These are phyloP conservation scores for Nicotiana knightiana DNA, from an alignment of 257 asterid species.

Conservation along the genomic window DNA sequence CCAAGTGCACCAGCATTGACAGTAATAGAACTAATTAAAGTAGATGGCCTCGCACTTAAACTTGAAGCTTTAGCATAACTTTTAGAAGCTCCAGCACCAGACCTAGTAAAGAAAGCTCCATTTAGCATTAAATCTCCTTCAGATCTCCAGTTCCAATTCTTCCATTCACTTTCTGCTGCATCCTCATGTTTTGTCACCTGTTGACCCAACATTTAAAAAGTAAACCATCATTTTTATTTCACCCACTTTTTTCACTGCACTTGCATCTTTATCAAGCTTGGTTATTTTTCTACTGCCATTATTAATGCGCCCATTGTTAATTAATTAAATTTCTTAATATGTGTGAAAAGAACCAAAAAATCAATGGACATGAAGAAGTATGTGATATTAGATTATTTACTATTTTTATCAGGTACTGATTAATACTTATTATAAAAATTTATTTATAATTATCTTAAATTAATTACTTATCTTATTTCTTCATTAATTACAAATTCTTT, in stretches of 20 bases:
- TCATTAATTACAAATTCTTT: too few relatives aligned
- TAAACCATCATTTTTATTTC: background rate
- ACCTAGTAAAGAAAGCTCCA: constrained; percentile 67
- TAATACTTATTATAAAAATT: too few relatives aligned
- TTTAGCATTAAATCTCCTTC: constrained; percentile 79
- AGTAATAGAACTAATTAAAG: constrained; percentile 56
- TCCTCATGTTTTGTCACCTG: constrained; percentile 75
- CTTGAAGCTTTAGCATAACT: constrained; percentile 93
- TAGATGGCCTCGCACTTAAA: constrained; percentile 73
- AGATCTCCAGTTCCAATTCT: constrained; percentile 83
- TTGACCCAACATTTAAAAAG: background rate
- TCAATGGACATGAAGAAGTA: too few relatives aligned
- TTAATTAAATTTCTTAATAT: too few relatives aligned
- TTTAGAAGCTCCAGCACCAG: constrained; percentile 81
- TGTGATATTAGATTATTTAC: too few relatives aligned
- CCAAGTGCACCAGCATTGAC: constrained; percentile 49
- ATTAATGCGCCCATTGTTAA: background rate
- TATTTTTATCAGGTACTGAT: too few relatives aligned
- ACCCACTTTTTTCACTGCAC: background rate
- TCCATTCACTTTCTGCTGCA: constrained; percentile 64
- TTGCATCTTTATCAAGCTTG: background rate
- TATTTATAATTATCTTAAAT: too few relatives aligned
- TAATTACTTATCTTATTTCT: too few relatives aligned
- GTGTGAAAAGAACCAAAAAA: too few relatives aligned
- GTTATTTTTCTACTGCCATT: background rate